Conservation (phyloP, 2,329 filamentous ascomycete species). For the Meredithiella fracta region DNA sequence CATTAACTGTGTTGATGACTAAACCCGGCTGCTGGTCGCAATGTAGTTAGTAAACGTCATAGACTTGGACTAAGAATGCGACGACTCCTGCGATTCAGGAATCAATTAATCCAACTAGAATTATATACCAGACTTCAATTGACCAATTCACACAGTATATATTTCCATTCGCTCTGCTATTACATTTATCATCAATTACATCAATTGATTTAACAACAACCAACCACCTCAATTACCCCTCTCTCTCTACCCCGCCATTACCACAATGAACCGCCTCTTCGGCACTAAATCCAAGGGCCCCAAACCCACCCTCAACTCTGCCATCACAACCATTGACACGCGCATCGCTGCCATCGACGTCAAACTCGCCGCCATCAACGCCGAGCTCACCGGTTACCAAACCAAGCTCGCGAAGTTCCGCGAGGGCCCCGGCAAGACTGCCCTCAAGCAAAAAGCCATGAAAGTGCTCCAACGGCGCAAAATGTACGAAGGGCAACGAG, state of each 20-base stretch:
- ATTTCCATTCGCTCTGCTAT: no score
- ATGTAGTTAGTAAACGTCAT: neutral
- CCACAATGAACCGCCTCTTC: slow-evolving; percentile 85
- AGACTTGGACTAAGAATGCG: neutral
- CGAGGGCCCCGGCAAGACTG: slow-evolving; percentile 82
- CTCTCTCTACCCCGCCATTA: neutral
- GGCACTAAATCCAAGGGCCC: slow-evolving; percentile 73
- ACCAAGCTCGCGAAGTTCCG: slow-evolving; percentile 80
- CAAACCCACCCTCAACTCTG: slow-evolving; percentile 72
- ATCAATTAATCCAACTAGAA: neutral
- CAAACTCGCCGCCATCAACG: slow-evolving; percentile 81
- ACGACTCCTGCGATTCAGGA: neutral
- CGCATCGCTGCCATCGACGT: slow-evolving; percentile 80
- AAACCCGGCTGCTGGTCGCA: neutral
- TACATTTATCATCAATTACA: neutral
- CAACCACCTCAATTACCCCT: neutral
- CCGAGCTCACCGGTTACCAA: slow-evolving; percentile 78
- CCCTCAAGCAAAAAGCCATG: slow-evolving; percentile 84
- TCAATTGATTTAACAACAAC: neutral
- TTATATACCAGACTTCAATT: neutral
- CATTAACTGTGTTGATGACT: neutral
- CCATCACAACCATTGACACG: slow-evolving; percentile 72
- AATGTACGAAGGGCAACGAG: slow-evolving; percentile 83
- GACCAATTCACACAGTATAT: no score
- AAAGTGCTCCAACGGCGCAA: slow-evolving; percentile 88